A percentile compares a stretch with the other conserved stretches of the same genome.
Conservation (phyloP, 306 rosid genomes). For the Oxytropis ochrocephala region DNA sequence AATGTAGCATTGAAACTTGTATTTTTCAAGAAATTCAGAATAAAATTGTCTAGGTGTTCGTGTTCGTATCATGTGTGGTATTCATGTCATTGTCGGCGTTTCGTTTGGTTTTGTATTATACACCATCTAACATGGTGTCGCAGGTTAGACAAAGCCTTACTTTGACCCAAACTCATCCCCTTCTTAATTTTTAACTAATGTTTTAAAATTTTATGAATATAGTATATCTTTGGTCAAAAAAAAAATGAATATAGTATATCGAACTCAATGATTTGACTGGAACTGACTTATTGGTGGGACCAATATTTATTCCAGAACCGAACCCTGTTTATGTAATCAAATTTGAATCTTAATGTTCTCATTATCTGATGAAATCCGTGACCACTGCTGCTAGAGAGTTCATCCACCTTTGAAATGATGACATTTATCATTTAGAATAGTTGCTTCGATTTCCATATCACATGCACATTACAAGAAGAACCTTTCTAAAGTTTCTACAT, state of each 20-base stretch:
- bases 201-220: not conserved
- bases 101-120: no score
- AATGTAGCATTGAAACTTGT: no score
- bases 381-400: not conserved
- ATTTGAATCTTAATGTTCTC: not conserved
- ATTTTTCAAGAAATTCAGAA: no score
- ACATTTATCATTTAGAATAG: slow-evolving; percentile 15
- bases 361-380: not conserved
- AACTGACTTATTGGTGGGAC: not conserved
- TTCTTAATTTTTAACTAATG: not conserved
- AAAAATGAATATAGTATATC: no score
- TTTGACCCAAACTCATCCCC: not conserved
- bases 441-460: not conserved
- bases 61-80: no score
- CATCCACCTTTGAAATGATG: not conserved
- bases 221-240: no score
- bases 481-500: slow-evolving; percentile 25
- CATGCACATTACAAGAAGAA: slow-evolving; percentile 13
- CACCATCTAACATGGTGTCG: no score
- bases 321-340: no score
- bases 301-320: not conserved
- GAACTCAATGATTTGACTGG: not conserved
- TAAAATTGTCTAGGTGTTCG: no score
- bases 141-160: not conserved
- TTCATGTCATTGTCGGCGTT: no score